Conservation (phyloP, 805 yeast genomes). For the Cyberlindnera amylophila region DNA sequence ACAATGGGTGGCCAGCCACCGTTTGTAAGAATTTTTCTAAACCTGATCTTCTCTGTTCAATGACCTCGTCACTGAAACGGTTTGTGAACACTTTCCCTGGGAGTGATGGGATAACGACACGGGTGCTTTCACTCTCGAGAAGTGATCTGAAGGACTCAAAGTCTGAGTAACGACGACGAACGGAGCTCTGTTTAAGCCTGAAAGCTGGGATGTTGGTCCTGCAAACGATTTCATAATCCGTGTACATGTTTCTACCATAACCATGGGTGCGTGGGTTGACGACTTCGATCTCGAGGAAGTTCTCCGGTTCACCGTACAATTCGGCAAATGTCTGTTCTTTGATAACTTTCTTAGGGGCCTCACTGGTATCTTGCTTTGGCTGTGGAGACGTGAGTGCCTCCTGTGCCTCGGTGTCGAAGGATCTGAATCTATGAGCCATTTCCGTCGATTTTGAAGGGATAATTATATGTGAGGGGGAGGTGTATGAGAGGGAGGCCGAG, state of each 20-base stretch:
- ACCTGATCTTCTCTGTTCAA: conserved; percentile 80
- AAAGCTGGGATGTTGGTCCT: conserved; percentile 91
- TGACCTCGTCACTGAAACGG: conserved; percentile 76
- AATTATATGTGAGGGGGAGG: neutral
- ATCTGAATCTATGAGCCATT: conserved; percentile 22
- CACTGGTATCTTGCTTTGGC: conserved; percentile 1
- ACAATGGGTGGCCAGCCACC: conserved; percentile 89
- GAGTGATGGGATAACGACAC: conserved; percentile 79
- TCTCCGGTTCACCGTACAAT: conserved; percentile 91
- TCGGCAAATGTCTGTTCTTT: conserved; percentile 71
- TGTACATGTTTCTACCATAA: conserved; percentile 63
- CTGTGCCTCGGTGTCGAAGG: conserved; percentile 28
- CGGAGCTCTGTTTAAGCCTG: conserved; percentile 55
- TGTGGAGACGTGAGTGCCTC: conserved; percentile 17
- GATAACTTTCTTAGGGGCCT: conserved; percentile 15
- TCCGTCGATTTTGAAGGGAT: neutral
- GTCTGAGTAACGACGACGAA: conserved; percentile 85
- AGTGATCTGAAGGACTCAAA: conserved; percentile 77
- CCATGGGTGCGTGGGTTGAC: conserved; percentile 74
- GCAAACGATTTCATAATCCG: conserved; percentile 89
- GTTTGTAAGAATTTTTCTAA: conserved; percentile 71
- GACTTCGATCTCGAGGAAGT: conserved; percentile 88
- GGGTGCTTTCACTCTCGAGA: conserved; percentile 68
- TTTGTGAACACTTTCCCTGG: conserved; percentile 79
- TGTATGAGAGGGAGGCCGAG: neutral